Evolutionary conservation across 371 early-diverging fungal genomes (phyloP), one percentile per base, ranked within the genome.

Genomic region (Parasitella parasitica): DNA sequence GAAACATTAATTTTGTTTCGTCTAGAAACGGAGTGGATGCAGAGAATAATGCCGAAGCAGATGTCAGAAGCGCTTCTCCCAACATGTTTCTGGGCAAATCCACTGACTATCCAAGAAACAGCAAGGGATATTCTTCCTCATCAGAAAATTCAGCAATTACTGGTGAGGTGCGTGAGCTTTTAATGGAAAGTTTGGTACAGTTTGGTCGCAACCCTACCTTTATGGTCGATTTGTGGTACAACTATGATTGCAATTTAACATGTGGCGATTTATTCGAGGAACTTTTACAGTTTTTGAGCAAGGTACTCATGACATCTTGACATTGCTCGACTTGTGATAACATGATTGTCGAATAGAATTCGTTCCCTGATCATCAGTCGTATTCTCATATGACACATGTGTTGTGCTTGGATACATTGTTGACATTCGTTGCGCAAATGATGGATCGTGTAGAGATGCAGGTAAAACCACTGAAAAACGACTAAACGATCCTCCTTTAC

Each of bases 201-300:
- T 77, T 88, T 57, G 81, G 84, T 20, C 80, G 89, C 49, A 80
- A 79, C 38, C 90, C 93, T 9, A 83, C 89, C 1, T 90, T 97
- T 63, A 81, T 93, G 75, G 80, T 86, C 0, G 95, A 95, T 58
- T 80, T 98, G 27, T 98, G 95, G 91, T 89, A 94, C 55, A 93
- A 95, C 72, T 97, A 92, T 68, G 98, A 98, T 73, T 92, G 95
- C 53, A 89, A 94, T 61, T 57, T 90, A 61, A 81, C 87, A 37
- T 86, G 89, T 39, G 88, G 89, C 30, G 90, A 95, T 71, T 71
- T 97, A 34, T 95, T 90, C 77, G 95, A 96, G 63, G 94, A 95
- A 35, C 69, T 93, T 36, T 80, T 96, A 26, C 85, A 88, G 54
- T 93, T 94, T 48, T 76, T 84, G 60, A 83, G 84, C 61, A 80